Base-by-base conservation (phyloP, 768 basidiomycete species). In the Termitomyces eurrhizus region DNA sequence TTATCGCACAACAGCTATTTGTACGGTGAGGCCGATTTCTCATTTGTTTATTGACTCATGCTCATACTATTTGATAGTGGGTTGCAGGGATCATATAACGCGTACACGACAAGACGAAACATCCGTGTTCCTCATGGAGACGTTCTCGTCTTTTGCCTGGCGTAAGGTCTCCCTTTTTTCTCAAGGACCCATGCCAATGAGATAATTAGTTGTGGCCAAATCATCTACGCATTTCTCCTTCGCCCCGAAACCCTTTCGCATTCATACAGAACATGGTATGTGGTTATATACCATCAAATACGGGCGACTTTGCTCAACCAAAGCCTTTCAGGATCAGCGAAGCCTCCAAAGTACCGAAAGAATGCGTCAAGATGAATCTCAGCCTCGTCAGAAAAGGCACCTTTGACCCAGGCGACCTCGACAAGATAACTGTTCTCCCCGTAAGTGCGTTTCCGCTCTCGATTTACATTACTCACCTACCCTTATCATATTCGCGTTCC, bases 81-180 rank as follows among this genome's bases (percentile, higher is more conserved):
- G 3, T 77, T 98, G 7, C 95, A 98, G 72, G 95, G 93, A 1
- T 85, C 88, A 1, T 96, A 91, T 70, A 96, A 95, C 67, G 81
- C 85, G 8, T 88, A 86, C 66, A 85, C 92, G 1, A 79, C 80
- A 2, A 83, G 82, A 65, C 83, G 82, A 35, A 85, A 85, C 35
- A 78, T 95, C 48, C 76, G 75, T 48, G 78, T 98, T 16, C 95
- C 94, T 0, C 80, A 94, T 69, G 95, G 95, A 5, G 90, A 89
- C 52, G 82, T 92, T 0, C 70, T 95, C 8, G 82, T 96, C 11
- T 97, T 98, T 67, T 79, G 87, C 0, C 66, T 94, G 4, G 85
- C 85, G 88, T 92, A 68, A 12, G 82, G 71, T 18, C 44, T 9
- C 16, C 2, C 46, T 50, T 58, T n/a, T 44, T 24, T 58, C 18